Conservation (phyloP, 805 yeast genomes). For the Pichia ethanolica region DNA sequence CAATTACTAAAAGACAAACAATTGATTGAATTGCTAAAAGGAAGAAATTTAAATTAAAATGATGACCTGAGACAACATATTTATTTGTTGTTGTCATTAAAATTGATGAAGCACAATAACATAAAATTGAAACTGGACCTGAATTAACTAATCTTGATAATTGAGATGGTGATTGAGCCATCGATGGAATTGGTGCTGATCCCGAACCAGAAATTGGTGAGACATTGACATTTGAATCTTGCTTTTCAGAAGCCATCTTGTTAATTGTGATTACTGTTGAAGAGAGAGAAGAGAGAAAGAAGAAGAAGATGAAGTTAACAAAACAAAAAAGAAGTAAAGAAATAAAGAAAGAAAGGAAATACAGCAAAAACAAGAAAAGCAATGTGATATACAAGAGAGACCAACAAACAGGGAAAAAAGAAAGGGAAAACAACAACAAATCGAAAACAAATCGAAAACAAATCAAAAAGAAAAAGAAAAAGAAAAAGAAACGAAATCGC, state of each 20-base stretch:
- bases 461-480: no score
- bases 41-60: constrained; percentile 77
- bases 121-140: constrained; percentile 61
- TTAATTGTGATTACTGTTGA: not conserved
- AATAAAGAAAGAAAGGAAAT: no score
- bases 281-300: not conserved
- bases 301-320: not conserved
- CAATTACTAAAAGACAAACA: constrained; percentile 72
- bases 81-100: constrained; percentile 97
- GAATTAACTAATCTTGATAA: constrained; percentile 35
- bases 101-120: constrained; percentile 90
- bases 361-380: no score
- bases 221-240: not conserved
- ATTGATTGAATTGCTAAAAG: constrained; percentile 81
- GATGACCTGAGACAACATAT: constrained; percentile 73
- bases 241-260: constrained; percentile 6
- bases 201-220: not conserved
- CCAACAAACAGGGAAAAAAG: no score
- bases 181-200: constrained; percentile 13
- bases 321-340: not conserved
- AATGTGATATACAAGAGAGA: no score
- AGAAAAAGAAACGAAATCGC: no score
- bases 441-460: no score
- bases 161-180: constrained; percentile 13
- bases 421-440: no score